A percentile compares a stretch with the other conserved stretches of the same genome.
Evolutionary conservation across 106 monocot species (phyloP).

Genomic region (Dactylorhiza incarnata): DNA sequence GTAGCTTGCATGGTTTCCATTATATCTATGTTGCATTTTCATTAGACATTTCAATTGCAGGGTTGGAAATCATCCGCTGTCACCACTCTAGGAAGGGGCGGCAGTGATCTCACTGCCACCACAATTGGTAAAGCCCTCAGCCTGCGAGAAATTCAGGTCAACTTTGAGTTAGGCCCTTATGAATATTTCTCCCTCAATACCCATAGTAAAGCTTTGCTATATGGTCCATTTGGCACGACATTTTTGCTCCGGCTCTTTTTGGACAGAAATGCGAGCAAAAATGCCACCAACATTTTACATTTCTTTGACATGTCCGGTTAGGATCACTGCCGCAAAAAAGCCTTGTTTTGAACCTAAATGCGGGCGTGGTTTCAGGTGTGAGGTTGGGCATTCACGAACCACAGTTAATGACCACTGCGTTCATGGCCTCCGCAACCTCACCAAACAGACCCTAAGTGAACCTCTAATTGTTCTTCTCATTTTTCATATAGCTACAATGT

Average conservation of each 20-base stretch:
- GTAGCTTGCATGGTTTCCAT: neutral
- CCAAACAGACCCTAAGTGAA: neutral
- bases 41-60: constrained; percentile 23
- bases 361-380: too few species aligned
- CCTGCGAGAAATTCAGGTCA: constrained; percentile 83
- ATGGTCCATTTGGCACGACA: too few species aligned
- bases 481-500: neutral
- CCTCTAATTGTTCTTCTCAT: neutral
- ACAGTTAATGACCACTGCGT: too few species aligned
- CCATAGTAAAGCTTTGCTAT: neutral
- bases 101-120: constrained; percentile 94
- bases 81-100: constrained; percentile 92
- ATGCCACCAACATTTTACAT: too few species aligned
- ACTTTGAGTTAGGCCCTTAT: neutral
- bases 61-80: constrained; percentile 92
- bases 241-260: neutral
- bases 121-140: constrained; percentile 93
- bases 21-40: neutral
- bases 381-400: too few species aligned
- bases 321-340: too few species aligned
- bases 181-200: neutral
- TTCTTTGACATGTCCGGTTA: too few species aligned
- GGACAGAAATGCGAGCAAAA: too few species aligned
- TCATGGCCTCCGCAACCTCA: too few species aligned
- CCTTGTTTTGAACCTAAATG: too few species aligned